A percentile compares a stretch with the other conserved stretches of the same genome.
These are phyloP conservation scores for Flammula alnicola DNA, from an alignment of 1,284 basidiomycete species.

Conservation along the genomic window DNA sequence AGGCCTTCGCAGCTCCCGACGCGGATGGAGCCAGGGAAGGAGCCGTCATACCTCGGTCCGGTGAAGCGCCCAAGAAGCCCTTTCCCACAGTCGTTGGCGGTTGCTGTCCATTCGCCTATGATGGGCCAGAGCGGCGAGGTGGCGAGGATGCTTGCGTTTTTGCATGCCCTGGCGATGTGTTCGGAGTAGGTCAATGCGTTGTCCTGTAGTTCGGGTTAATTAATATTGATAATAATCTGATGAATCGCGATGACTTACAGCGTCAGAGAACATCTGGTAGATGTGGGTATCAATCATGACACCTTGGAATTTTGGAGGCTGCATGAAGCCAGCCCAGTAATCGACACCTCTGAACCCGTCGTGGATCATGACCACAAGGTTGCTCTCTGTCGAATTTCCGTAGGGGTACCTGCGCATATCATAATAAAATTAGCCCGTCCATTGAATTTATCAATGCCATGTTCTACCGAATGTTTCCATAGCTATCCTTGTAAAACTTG, in stretches of 20 bases:
- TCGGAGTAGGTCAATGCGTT: slow-evolving; percentile 53
- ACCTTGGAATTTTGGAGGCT: slow-evolving; percentile 53
- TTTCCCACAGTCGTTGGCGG: slow-evolving; percentile 85
- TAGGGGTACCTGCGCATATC: slow-evolving; percentile 44
- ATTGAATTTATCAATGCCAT: background rate
- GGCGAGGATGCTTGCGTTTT: slow-evolving; percentile 46
- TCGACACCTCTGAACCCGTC: slow-evolving; percentile 82
- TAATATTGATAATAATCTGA: background rate
- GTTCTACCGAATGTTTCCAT: background rate
- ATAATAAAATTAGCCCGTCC: no score
- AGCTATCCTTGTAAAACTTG: slow-evolving; percentile 8
- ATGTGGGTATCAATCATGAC: slow-evolving; percentile 86
- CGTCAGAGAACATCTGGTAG: slow-evolving; percentile 74
- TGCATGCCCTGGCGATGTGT: slow-evolving; percentile 72
- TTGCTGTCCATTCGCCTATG: slow-evolving; percentile 86
- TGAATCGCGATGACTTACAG: background rate
- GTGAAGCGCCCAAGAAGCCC: slow-evolving; percentile 68
- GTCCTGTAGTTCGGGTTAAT: slow-evolving; percentile 38
- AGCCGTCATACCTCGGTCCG: slow-evolving; percentile 84
- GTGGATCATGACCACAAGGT: slow-evolving; percentile 72
- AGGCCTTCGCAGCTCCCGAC: slow-evolving; percentile 75
- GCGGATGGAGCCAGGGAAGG: slow-evolving; percentile 60
- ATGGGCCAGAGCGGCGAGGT: slow-evolving; percentile 71
- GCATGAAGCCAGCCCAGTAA: slow-evolving; percentile 76
- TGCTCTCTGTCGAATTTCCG: slow-evolving; percentile 53